Evolutionary conservation across 1,284 basidiomycete species (phyloP).

Genomic region (Ceratobasidium sp.): DNA sequence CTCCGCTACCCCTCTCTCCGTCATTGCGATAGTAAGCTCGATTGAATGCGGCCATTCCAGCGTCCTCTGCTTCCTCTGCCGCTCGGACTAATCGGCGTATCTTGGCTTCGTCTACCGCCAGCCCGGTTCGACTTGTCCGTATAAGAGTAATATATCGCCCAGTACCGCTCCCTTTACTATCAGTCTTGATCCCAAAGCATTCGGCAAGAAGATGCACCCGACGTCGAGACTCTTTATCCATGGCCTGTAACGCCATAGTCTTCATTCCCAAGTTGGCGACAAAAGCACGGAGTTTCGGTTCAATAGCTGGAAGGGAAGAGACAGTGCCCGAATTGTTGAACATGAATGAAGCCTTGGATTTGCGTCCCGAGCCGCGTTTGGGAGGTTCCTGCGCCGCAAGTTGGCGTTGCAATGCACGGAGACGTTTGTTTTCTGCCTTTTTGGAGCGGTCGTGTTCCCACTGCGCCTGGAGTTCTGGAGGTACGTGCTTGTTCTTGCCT

Average conservation of each 20-base stretch:
- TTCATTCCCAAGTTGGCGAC: constrained; percentile 64
- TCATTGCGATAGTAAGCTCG: constrained; percentile 55
- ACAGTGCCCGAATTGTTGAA: constrained; percentile 39
- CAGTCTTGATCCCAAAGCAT: constrained; percentile 81
- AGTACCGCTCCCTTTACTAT: constrained; percentile 77
- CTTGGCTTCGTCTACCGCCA: constrained; percentile 69
- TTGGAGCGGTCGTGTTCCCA: constrained; percentile 86
- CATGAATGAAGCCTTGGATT: constrained; percentile 36
- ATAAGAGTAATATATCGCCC: constrained; percentile 75
- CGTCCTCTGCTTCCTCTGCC: constrained; percentile 56
- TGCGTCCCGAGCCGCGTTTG: constrained; percentile 41
- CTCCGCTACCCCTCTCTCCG: constrained; percentile 50
- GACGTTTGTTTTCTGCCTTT: constrained; percentile 82
- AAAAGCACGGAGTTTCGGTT: constrained; percentile 79
- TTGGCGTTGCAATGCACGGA: constrained; percentile 66
- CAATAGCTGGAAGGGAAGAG: constrained; percentile 60
- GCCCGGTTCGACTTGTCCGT: constrained; percentile 72
- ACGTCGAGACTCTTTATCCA: constrained; percentile 77
- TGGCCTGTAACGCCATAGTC: constrained; percentile 79
- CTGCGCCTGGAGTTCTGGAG: constrained; percentile 73
- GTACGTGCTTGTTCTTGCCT: constrained; percentile 72
- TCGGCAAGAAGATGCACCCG: constrained; percentile 81
- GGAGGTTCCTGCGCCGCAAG: constrained; percentile 67
- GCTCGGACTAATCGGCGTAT: constrained; percentile 60
- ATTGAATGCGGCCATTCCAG: constrained; percentile 51